Percentiles rank a stretch among this genome's conserved stretches.
These are phyloP conservation scores for Solanum chmielewskii DNA, from an alignment of 257 asterid genomes.

Conservation along the genomic window DNA sequence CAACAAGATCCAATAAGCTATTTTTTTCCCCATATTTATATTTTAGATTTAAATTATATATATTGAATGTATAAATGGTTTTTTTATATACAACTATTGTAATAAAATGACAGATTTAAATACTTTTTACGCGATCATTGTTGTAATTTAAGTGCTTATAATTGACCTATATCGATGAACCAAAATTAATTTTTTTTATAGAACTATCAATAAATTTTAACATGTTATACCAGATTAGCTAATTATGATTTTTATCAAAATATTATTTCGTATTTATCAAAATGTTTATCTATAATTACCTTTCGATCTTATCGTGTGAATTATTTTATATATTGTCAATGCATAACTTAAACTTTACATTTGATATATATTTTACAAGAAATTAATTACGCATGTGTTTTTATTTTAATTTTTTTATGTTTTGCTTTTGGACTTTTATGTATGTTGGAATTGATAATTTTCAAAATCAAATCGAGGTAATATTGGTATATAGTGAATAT, in stretches of 20 bases:
- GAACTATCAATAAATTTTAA: not conserved
- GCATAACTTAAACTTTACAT: not conserved
- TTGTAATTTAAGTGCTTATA: not conserved
- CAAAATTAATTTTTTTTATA: not conserved
- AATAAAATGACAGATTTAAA: too few relatives aligned
- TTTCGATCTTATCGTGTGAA: not conserved
- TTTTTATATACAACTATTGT: not conserved
- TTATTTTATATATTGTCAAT: not conserved
- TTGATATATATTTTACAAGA: not conserved
- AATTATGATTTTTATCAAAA: not conserved
- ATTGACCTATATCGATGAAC: not conserved
- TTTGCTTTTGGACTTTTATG: not conserved
- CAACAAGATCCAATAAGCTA: not conserved
- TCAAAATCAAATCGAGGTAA: not conserved
- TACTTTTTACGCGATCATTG: not conserved
- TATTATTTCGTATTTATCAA: not conserved
- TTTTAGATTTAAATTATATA: not conserved
- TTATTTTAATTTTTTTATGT: not conserved
- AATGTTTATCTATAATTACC: too few relatives aligned
- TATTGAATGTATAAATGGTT: accelerated
- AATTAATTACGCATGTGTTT: not conserved
- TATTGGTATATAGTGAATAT: not conserved
- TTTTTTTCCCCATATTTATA: not conserved
- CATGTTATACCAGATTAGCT: not conserved
- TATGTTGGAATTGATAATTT: not conserved